Evolutionary conservation across 164 flowering plant genomes (phyloP).

Genomic region (Vitis rotundifolia): DNA sequence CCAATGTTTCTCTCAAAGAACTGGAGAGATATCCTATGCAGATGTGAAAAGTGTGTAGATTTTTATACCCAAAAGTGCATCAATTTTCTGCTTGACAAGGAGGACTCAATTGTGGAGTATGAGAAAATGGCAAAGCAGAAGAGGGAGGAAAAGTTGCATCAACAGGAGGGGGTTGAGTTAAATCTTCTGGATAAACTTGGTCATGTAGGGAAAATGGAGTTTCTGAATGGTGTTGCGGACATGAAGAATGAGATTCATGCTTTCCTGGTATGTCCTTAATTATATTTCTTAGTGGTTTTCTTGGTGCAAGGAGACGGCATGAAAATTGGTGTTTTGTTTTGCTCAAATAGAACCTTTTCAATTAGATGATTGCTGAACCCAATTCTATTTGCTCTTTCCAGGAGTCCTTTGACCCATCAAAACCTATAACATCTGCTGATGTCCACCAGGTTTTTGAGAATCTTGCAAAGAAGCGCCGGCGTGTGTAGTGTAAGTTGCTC

Average conservation of each 20-base stretch:
- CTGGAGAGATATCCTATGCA: conserved; percentile 88
- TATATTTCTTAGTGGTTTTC: not conserved
- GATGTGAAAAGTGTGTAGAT: conserved; percentile 59
- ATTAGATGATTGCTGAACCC: not conserved
- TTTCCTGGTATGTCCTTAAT: conserved; percentile 66
- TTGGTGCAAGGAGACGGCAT: not conserved
- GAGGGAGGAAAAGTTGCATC: conserved; percentile 85
- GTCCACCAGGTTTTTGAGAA: conserved; percentile 84
- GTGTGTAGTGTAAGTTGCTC: conserved; percentile 31
- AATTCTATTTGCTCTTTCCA: conserved; percentile 25
- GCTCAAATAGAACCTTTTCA: not conserved
- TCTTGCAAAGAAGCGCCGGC: conserved; percentile 83
- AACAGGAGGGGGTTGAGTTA: conserved; percentile 68
- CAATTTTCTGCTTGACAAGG: conserved; percentile 70
- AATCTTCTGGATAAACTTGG: conserved; percentile 72
- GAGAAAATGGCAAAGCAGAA: conserved; percentile 81
- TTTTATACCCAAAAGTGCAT: conserved; percentile 58
- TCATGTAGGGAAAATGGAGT: conserved; percentile 85
- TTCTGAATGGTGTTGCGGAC: conserved; percentile 87
- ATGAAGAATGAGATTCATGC: conserved; percentile 71
- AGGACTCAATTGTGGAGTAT: conserved; percentile 88
- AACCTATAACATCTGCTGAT: conserved; percentile 79
- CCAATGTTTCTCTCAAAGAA: conserved; percentile 79
- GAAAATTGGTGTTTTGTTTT: not conserved
- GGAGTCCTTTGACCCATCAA: conserved; percentile 77